A percentile compares a stretch with the other conserved stretches of the same genome.
These are phyloP conservation scores for Bruguiera hainesii DNA, from an alignment of 441 rosid genomes.

Conservation along the genomic window DNA sequence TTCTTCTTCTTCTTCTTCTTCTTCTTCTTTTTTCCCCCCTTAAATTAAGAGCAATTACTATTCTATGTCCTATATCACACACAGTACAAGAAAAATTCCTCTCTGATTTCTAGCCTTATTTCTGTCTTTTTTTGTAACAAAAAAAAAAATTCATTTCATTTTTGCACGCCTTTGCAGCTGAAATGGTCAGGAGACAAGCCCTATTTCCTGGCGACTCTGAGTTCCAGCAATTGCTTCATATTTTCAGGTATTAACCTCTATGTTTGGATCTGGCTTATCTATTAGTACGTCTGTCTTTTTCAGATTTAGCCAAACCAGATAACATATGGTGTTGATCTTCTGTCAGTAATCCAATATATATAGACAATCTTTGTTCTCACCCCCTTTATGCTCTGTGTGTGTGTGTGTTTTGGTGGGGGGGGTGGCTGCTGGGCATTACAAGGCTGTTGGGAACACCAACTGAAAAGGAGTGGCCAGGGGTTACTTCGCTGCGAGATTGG, in stretches of 20 bases:
- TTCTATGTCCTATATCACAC: no score
- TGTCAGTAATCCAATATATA: neutral
- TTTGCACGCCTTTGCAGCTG: constrained; percentile 40
- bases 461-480: constrained; percentile 90
- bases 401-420: neutral
- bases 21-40: neutral
- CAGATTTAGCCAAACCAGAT: neutral
- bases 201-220: constrained; percentile 94
- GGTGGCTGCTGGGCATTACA: constrained; percentile 2
- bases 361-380: no score
- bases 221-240: constrained; percentile 91
- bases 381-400: neutral
- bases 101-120: neutral
- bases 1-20: neutral
- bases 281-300: neutral
- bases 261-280: no score
- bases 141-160: no score
- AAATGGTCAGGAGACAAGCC: constrained; percentile 87
- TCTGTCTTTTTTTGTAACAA: no score
- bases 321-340: neutral
- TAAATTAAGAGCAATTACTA: no score
- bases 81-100: neutral
- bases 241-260: constrained; percentile 55
- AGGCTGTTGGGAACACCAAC: constrained; percentile 92
- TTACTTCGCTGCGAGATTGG: constrained; percentile 78